Percentiles rank a stretch among this genome's conserved stretches.
phyloP scores from a whole-genome alignment of 495 filamentous ascomycete genomes.

The Lepraria neglecta region DNA sequence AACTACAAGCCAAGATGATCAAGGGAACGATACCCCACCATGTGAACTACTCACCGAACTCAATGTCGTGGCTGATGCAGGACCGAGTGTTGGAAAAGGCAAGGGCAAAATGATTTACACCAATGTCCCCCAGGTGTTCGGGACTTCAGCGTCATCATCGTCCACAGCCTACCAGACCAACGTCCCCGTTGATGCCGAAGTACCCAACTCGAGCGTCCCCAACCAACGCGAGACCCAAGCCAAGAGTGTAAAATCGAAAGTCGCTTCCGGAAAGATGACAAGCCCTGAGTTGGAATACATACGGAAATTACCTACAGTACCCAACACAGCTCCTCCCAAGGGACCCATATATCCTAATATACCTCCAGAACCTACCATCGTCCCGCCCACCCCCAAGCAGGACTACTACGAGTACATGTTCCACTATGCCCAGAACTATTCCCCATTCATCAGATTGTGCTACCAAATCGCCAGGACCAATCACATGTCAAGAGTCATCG shows the following conservation, averaged over 20 bases:
- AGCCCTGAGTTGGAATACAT: background rate
- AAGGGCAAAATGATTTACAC: background rate
- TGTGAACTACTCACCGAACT: background rate
- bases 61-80: background rate
- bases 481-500: too few relatives aligned
- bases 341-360: background rate
- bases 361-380: too few relatives aligned
- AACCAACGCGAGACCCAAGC: too few relatives aligned
- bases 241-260: too few relatives aligned
- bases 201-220: too few relatives aligned
- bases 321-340: background rate
- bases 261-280: background rate
- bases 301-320: background rate
- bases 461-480: too few relatives aligned
- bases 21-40: background rate
- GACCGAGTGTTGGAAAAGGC: background rate
- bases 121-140: background rate
- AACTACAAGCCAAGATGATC: background rate
- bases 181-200: too few relatives aligned
- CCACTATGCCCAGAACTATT: too few relatives aligned
- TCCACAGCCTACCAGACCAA: background rate
- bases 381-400: too few relatives aligned
- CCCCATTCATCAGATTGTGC: too few relatives aligned
- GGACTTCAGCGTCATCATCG: background rate
- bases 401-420: too few relatives aligned